These are phyloP conservation scores for Syncephalastrum sp. DNA, from an alignment of 371 early-diverging fungal species.

Conservation along the genomic window DNA sequence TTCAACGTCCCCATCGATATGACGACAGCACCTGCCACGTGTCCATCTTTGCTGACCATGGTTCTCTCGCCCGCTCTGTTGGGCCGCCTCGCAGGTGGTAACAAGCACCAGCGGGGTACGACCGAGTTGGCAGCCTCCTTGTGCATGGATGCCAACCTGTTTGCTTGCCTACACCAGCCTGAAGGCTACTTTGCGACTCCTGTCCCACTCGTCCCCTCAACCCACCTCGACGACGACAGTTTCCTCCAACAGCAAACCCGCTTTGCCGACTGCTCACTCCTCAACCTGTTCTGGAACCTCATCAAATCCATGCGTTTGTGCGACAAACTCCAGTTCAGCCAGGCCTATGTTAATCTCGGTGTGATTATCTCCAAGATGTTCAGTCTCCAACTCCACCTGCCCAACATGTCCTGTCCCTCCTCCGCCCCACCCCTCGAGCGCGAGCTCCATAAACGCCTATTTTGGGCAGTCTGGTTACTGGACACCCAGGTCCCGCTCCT, in stretches of 20 bases:
- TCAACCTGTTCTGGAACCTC: conserved; percentile 20
- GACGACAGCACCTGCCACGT: too few species aligned
- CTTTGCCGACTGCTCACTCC: conserved; percentile 13
- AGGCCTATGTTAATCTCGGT: conserved; percentile 24
- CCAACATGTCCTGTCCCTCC: not conserved
- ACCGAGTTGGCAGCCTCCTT: too few species aligned
- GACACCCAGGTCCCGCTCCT: conserved; percentile 23
- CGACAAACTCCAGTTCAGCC: conserved; percentile 16
- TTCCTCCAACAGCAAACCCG: conserved; percentile 9
- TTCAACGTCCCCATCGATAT: too few species aligned
- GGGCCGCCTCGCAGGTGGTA: too few species aligned
- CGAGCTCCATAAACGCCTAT: conserved; percentile 18
- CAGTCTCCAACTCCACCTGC: conserved; percentile 13
- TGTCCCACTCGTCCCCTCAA: not conserved
- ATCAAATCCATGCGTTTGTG: conserved; percentile 18
- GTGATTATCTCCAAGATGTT: conserved; percentile 19
- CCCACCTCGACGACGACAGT: not conserved
- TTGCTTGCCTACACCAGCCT: conserved; percentile 3
- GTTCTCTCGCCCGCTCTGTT: too few species aligned
- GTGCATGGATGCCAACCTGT: too few species aligned
- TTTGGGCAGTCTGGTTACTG: conserved; percentile 22
- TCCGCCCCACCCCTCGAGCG: not conserved
- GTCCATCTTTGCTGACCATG: too few species aligned
- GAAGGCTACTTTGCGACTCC: conserved; percentile 2
- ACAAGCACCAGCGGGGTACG: too few species aligned